Conservation (phyloP, 176 grass and related monocot species). For the Canna indica region DNA sequence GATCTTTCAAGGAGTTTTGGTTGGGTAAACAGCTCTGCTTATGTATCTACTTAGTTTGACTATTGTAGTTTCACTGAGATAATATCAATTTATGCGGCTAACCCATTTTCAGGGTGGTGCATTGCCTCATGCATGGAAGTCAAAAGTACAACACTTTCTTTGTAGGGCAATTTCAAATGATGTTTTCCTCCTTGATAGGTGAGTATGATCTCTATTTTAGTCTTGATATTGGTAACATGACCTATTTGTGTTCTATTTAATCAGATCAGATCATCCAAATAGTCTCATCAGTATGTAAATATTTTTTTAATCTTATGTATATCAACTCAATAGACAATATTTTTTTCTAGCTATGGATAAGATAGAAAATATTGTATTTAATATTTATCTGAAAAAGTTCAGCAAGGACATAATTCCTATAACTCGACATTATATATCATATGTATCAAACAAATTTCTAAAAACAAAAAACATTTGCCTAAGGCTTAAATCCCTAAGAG, state of each 20-base stretch:
- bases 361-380: too few species aligned
- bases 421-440: too few species aligned
- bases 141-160: constrained; percentile 66
- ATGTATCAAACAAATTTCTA: too few species aligned
- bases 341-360: too few species aligned
- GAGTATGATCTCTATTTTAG: constrained; percentile 21
- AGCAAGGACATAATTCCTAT: too few species aligned
- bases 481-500: too few species aligned
- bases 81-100: constrained; percentile 24
- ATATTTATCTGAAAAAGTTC: too few species aligned
- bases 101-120: constrained; percentile 68
- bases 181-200: constrained; percentile 82
- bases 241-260: neutral
- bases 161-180: constrained; percentile 52
- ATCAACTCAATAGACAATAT: too few species aligned
- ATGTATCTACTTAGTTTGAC: constrained; percentile 4
- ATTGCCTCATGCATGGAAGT: constrained; percentile 90
- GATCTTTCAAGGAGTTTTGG: constrained; percentile 89
- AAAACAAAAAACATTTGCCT: too few species aligned
- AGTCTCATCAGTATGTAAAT: too few species aligned
- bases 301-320: too few species aligned
- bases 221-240: neutral
- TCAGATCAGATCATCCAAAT: neutral
- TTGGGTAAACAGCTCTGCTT: constrained; percentile 64
- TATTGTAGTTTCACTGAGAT: constrained; percentile 24